phyloP scores from a whole-genome alignment of 2,329 filamentous ascomycete genomes.

The Claviceps pusilla region DNA sequence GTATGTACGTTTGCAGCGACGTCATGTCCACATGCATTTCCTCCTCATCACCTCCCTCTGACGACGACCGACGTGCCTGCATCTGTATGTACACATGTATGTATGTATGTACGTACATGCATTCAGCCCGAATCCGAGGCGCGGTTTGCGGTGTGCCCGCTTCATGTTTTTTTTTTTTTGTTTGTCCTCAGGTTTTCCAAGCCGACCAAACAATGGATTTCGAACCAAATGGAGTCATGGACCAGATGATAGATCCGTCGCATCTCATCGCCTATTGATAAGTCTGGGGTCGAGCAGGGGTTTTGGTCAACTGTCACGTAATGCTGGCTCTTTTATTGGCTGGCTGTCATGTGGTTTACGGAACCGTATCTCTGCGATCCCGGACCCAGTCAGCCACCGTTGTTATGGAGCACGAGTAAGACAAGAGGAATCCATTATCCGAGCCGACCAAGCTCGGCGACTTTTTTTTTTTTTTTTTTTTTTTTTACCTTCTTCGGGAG shows the following conservation, averaged over 20 bases:
- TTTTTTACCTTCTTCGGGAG: too few species aligned
- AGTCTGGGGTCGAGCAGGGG: slow-evolving; percentile 1
- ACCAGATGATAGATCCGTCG: not conserved
- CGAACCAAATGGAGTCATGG: too few species aligned
- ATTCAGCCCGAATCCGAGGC: too few species aligned
- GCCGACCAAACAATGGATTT: not conserved
- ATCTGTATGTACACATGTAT: not conserved
- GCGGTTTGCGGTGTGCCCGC: not conserved
- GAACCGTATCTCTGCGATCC: not conserved
- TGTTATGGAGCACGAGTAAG: slow-evolving; percentile 1
- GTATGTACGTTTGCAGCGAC: not conserved
- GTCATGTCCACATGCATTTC: not conserved
- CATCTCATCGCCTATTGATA: not conserved
- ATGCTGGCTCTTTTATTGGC: slow-evolving; percentile 6
- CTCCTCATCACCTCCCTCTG: not conserved
- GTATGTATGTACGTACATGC: not conserved
- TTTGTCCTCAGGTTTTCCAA: not conserved
- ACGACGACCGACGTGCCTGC: not conserved
- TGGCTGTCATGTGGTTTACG: slow-evolving; percentile 4
- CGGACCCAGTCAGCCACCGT: slow-evolving; percentile 1
- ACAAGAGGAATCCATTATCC: not conserved
- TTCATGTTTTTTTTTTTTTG: not conserved
- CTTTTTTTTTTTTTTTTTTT: not conserved
- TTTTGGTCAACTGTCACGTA: slow-evolving; percentile 3
- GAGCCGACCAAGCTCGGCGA: not conserved